A percentile compares a stretch with the other conserved stretches of the same genome.
These are phyloP conservation scores for Coniochaeta hoffmannii DNA, from an alignment of 2,329 filamentous ascomycete species.

Conservation along the genomic window DNA sequence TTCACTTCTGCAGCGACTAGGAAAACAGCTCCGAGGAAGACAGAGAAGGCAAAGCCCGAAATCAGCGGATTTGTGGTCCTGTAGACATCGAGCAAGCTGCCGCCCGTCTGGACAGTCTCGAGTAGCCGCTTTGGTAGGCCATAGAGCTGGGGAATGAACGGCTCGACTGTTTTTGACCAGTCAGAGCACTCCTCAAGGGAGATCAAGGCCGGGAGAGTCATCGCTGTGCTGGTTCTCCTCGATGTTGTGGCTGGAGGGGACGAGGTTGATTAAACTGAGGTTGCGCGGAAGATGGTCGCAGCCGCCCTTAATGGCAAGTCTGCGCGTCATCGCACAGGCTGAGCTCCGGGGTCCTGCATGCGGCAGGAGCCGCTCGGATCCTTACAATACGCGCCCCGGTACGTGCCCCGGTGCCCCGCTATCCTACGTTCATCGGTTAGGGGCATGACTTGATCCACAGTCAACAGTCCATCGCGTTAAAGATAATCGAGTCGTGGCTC, in stretches of 20 bases:
- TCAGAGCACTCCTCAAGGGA: slow-evolving; percentile 68
- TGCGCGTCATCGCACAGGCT: not conserved
- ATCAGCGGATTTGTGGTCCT: slow-evolving; percentile 80
- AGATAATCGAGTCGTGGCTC: too few relatives aligned
- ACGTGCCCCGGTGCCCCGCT: too few relatives aligned
- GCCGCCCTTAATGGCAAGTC: not conserved
- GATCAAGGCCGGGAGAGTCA: slow-evolving; percentile 68
- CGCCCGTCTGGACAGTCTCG: slow-evolving; percentile 50
- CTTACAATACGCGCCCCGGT: too few relatives aligned
- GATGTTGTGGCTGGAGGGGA: not conserved
- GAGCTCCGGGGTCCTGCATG: not conserved
- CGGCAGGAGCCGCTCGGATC: too few relatives aligned
- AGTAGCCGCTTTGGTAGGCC: slow-evolving; percentile 60
- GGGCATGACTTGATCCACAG: too few relatives aligned
- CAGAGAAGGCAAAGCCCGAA: slow-evolving; percentile 62
- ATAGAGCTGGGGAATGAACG: slow-evolving; percentile 64
- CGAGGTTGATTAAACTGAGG: not conserved
- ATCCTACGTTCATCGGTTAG: not conserved
- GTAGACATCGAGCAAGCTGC: slow-evolving; percentile 65
- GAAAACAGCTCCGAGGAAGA: slow-evolving; percentile 65
- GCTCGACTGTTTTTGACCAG: slow-evolving; percentile 65
- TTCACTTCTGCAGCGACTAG: slow-evolving; percentile 76
- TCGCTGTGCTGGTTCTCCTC: slow-evolving; percentile 20
- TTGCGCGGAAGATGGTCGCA: not conserved
- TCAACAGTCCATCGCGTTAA: too few relatives aligned